These are phyloP conservation scores for Xerocomellus chrysenteron DNA, from an alignment of 768 basidiomycete species.

Conservation along the genomic window DNA sequence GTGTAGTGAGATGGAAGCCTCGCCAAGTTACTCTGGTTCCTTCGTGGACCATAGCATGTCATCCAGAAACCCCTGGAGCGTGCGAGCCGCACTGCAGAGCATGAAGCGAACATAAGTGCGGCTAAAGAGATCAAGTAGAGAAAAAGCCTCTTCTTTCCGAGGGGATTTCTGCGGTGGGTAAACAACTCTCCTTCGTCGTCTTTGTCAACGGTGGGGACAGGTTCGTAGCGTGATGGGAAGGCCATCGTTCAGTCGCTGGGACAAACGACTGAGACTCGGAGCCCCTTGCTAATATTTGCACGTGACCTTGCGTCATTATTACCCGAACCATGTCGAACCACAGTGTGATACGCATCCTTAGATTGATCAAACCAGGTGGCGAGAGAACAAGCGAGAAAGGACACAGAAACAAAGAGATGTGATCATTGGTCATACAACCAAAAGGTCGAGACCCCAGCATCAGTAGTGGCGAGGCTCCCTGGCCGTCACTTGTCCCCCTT, in stretches of 20 bases:
- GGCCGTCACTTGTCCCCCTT: neutral
- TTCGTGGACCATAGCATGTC: constrained; percentile 19
- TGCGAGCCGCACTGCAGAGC: constrained; percentile 20
- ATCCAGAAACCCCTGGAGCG: constrained; percentile 21
- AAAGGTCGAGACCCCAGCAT: neutral
- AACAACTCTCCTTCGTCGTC: constrained; percentile 8
- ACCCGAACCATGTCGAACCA: too few species aligned
- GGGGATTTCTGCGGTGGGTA: neutral
- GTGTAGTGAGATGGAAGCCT: constrained; percentile 49
- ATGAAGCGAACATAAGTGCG: constrained; percentile 23
- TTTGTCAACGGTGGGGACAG: constrained; percentile 19
- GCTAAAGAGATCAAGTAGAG: constrained; percentile 20
- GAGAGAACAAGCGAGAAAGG: too few species aligned
- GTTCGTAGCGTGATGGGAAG: constrained; percentile 27
- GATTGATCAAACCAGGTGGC: too few species aligned
- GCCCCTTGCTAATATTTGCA: neutral
- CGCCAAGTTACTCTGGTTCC: constrained; percentile 21
- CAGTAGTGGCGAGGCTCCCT: neutral
- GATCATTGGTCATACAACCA: neutral
- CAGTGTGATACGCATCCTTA: too few species aligned
- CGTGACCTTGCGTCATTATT: neutral
- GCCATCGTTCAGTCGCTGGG: constrained; percentile 11
- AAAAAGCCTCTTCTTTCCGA: constrained; percentile 23
- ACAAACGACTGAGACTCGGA: neutral
- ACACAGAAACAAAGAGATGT: too few species aligned